Evolutionary conservation across 2,329 filamentous ascomycete species (phyloP).

Genomic region (Curvularia eragrostidis): DNA sequence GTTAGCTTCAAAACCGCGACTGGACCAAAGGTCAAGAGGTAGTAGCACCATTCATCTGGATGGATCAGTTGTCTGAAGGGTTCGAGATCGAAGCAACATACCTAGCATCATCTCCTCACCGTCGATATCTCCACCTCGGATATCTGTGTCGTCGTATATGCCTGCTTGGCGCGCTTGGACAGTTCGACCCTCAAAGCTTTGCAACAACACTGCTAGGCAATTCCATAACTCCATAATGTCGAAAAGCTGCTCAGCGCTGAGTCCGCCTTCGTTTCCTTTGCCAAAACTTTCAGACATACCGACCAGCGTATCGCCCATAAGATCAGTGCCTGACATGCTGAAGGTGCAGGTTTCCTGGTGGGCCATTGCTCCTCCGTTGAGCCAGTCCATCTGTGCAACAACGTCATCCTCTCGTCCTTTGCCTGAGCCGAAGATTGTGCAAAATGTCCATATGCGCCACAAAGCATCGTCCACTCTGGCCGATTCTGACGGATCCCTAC

Average conservation of each 20-base stretch:
- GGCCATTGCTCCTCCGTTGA: slow-evolving; percentile 63
- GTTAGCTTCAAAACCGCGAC: slow-evolving; percentile 62
- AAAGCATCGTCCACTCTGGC: slow-evolving; percentile 66
- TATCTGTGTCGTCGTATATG: slow-evolving; percentile 60
- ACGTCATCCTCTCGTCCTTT: slow-evolving; percentile 66
- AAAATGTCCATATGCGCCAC: slow-evolving; percentile 72
- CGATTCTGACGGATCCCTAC: slow-evolving; percentile 54
- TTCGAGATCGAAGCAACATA: slow-evolving; percentile 33
- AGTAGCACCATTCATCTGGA: slow-evolving; percentile 66
- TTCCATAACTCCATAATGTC: slow-evolving; percentile 72
- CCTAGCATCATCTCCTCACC: slow-evolving; percentile 62
- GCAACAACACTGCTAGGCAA: slow-evolving; percentile 63
- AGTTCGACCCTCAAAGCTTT: slow-evolving; percentile 62
- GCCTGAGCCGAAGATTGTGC: slow-evolving; percentile 65
- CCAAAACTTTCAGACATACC: slow-evolving; percentile 65
- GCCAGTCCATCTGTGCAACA: slow-evolving; percentile 67
- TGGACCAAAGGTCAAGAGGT: slow-evolving; percentile 66
- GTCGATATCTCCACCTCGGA: slow-evolving; percentile 57
- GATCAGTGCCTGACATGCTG: slow-evolving; percentile 58
- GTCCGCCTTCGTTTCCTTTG: slow-evolving; percentile 61
- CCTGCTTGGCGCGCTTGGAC: slow-evolving; percentile 62
- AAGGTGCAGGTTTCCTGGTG: slow-evolving; percentile 55
- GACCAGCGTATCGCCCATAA: slow-evolving; percentile 61
- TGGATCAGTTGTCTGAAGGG: slow-evolving; percentile 22
- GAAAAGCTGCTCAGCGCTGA: slow-evolving; percentile 64